Percentiles rank a stretch among this genome's conserved stretches.
phyloP scores from a whole-genome alignment of 2,329 filamentous ascomycete species.

The Onygena corvina region DNA sequence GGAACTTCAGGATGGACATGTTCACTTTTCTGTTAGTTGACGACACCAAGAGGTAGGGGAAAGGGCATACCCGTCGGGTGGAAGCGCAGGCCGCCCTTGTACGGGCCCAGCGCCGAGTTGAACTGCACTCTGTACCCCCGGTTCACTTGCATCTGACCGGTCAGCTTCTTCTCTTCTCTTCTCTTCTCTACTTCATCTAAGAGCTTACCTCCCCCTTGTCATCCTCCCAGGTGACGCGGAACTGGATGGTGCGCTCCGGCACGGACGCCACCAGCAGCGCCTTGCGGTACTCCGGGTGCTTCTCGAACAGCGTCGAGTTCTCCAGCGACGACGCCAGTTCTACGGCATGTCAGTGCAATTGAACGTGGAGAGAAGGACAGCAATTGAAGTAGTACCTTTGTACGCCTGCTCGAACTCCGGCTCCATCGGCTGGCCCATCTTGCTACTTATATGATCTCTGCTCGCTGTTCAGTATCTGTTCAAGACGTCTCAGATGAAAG shows the following conservation, averaged over 20 bases:
- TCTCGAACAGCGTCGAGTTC: constrained; percentile 80
- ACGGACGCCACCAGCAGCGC: constrained; percentile 79
- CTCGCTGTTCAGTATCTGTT: too few species aligned
- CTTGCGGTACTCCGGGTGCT: constrained; percentile 88
- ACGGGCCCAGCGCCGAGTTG: constrained; percentile 93
- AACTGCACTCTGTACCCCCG: constrained; percentile 94
- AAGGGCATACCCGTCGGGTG: constrained; percentile 56
- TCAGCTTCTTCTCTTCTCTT: constrained; percentile 9
- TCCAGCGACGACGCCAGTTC: constrained; percentile 93
- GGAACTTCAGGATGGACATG: constrained; percentile 73
- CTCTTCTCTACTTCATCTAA: not conserved
- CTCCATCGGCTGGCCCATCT: constrained; percentile 38
- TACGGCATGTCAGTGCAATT: constrained; percentile 32
- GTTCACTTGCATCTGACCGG: constrained; percentile 66
- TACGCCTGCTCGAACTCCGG: constrained; percentile 99
- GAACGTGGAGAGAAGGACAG: not conserved
- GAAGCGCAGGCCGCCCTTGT: constrained; percentile 94
- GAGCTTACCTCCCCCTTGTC: constrained; percentile 54
- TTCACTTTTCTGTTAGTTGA: constrained; percentile 37
- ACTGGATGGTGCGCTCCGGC: constrained; percentile 92
- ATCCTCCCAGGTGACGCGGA: constrained; percentile 94
- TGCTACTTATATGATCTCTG: too few species aligned
- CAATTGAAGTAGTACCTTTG: constrained; percentile 50
- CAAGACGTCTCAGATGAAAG: too few species aligned
- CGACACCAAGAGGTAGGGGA: too few species aligned